Conservation (phyloP, 2,329 filamentous ascomycete genomes). For the Aotearoamyces nothofagi region DNA sequence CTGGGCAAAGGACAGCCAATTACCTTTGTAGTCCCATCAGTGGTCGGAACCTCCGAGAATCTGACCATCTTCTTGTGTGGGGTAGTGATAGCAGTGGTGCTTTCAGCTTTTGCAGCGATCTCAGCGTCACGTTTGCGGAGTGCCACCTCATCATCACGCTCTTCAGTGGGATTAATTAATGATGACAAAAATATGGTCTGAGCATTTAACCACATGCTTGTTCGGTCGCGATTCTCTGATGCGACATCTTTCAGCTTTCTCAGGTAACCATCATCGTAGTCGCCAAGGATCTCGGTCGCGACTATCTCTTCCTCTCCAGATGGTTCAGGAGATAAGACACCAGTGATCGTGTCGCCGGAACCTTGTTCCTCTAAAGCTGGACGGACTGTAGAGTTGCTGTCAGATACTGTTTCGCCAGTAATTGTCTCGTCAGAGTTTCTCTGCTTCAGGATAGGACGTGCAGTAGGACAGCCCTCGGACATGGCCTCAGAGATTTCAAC, state of each 20-base stretch:
- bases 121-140: slow-evolving; percentile 19
- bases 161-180: slow-evolving; percentile 40
- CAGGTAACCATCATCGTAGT: slow-evolving; percentile 64
- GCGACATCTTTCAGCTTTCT: slow-evolving; percentile 57
- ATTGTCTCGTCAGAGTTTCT: slow-evolving; percentile 24
- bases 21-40: slow-evolving; percentile 3
- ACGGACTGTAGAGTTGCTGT: slow-evolving; percentile 6
- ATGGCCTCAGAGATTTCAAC: slow-evolving; percentile 38
- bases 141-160: slow-evolving; percentile 18
- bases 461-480: slow-evolving; percentile 51
- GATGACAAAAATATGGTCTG: slow-evolving; percentile 66
- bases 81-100: slow-evolving; percentile 20
- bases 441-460: slow-evolving; percentile 34
- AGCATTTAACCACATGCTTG: slow-evolving; percentile 70
- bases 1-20: slow-evolving; percentile 32
- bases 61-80: slow-evolving; percentile 58
- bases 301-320: slow-evolving; percentile 31
- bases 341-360: slow-evolving; percentile 23
- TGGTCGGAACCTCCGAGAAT: slow-evolving; percentile 40
- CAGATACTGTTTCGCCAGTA: no score
- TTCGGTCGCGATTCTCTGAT: slow-evolving; percentile 66
- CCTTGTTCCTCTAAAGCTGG: slow-evolving; percentile 18
- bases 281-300: slow-evolving; percentile 48
- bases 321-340: slow-evolving; percentile 15
- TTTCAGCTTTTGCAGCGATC: slow-evolving; percentile 22